Percentiles rank a stretch among this genome's conserved stretches.
phyloP scores from a whole-genome alignment of 2,329 filamentous ascomycete genomes.

The Fusarium chuoi region DNA sequence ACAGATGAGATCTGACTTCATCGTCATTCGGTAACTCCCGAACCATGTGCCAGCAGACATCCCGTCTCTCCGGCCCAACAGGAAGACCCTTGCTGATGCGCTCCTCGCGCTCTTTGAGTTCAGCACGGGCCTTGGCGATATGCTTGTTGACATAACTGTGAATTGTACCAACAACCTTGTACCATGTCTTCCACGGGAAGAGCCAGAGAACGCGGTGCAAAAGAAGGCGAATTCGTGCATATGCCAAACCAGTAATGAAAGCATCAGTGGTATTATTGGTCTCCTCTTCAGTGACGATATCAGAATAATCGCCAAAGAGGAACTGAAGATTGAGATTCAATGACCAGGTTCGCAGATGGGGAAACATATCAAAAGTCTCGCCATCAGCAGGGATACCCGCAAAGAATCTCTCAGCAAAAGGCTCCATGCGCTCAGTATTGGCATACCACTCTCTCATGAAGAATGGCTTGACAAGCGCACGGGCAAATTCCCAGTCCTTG shows the following conservation, averaged over 20 bases:
- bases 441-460: conserved; percentile 8
- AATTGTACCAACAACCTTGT: not conserved
- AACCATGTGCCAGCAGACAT: conserved; percentile 11
- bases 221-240: not conserved
- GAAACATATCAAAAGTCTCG: not conserved
- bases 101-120: conserved; percentile 1
- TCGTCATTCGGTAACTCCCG: not conserved
- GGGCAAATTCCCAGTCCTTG: conserved; percentile 2
- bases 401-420: not conserved
- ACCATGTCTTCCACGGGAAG: conserved; percentile 11
- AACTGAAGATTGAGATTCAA: not conserved
- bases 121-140: conserved; percentile 2
- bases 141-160: conserved; percentile 11
- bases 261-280: not conserved
- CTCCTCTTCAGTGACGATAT: not conserved
- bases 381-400: not conserved
- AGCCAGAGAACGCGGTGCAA: conserved; percentile 1
- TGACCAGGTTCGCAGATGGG: not conserved
- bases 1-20: conserved; percentile 5
- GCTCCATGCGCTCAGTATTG: not conserved
- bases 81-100: conserved; percentile 1
- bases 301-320: not conserved
- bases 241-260: not conserved
- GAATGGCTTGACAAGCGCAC: conserved; percentile 3
- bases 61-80: conserved; percentile 1